Conservation (phyloP, 768 basidiomycete species). For the Amanita jacksonii region DNA sequence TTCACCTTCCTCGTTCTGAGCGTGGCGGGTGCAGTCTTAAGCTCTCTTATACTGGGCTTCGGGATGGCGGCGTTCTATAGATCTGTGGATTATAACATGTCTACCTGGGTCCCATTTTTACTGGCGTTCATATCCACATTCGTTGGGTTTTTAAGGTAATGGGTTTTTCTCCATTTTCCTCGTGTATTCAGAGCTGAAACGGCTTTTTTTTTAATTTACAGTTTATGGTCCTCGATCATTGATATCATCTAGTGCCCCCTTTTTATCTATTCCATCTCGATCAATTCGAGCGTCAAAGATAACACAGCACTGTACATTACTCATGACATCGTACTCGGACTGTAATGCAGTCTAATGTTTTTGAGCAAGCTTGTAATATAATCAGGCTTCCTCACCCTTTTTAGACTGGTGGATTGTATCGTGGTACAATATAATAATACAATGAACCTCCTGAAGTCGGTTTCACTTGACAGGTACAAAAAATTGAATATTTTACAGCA, state of each 20-base stretch:
- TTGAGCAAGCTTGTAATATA: no score
- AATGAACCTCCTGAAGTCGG: no score
- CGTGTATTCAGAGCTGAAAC: background rate
- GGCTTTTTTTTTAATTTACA: constrained; percentile 12
- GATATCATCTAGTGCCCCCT: constrained; percentile 25
- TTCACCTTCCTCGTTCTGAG: constrained; percentile 31
- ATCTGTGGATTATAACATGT: constrained; percentile 38
- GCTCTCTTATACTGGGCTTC: constrained; percentile 37
- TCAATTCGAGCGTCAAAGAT: background rate
- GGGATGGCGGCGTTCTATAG: constrained; percentile 35
- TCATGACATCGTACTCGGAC: background rate
- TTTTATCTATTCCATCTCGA: background rate
- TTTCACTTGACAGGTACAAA: no score
- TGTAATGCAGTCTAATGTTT: no score
- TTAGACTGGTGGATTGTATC: no score
- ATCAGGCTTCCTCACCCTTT: no score
- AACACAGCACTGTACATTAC: constrained; percentile 3
- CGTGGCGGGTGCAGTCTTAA: constrained; percentile 36
- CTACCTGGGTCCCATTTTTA: constrained; percentile 43
- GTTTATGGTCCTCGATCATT: constrained; percentile 37
- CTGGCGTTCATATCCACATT: constrained; percentile 34
- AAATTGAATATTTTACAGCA: background rate
- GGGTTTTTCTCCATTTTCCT: background rate
- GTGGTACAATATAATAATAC: no score
- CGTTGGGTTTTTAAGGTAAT: constrained; percentile 32